phyloP scores from a whole-genome alignment of 805 yeast species.

The Lachancea waltii region DNA sequence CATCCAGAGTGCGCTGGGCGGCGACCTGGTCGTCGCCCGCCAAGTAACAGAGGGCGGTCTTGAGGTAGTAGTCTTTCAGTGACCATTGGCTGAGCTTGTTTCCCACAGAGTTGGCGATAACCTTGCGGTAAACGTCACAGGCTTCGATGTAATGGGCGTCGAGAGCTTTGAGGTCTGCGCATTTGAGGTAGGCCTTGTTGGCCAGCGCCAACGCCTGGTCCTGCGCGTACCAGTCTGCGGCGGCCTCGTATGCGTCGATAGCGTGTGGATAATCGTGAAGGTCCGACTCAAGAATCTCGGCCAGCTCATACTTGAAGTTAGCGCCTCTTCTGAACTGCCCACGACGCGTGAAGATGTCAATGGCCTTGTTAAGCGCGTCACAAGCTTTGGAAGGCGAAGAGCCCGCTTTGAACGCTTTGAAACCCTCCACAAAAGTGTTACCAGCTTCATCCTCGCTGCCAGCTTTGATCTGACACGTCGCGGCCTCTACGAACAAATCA shows the following conservation, averaged over 20 bases:
- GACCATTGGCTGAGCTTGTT: conserved; percentile 83
- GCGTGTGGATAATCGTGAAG: conserved; percentile 65
- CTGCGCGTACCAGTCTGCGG: conserved; percentile 92
- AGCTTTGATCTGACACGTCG: conserved; percentile 67
- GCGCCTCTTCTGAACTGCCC: conserved; percentile 98
- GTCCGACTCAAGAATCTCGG: conserved; percentile 74
- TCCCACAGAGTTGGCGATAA: conserved; percentile 69
- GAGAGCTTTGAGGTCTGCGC: conserved; percentile 82
- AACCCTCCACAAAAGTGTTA: conserved; percentile 82
- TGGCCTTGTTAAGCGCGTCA: conserved; percentile 65
- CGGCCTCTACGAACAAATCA: conserved; percentile 76
- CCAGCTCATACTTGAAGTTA: conserved; percentile 85
- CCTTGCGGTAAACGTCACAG: conserved; percentile 64
- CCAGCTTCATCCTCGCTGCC: conserved; percentile 87
- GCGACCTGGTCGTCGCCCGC: conserved; percentile 85
- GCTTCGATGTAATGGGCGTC: conserved; percentile 72
- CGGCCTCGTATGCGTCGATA: conserved; percentile 72
- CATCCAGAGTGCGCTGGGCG: conserved; percentile 63
- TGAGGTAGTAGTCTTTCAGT: conserved; percentile 83
- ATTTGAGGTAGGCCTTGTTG: conserved; percentile 79
- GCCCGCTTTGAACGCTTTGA: conserved; percentile 71
- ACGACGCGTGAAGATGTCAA: conserved; percentile 73
- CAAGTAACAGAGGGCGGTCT: conserved; percentile 73
- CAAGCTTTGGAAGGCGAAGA: conserved; percentile 69
- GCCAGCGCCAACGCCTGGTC: conserved; percentile 91